Conservation (phyloP, 768 basidiomycete species). For the Mycena filopes region DNA sequence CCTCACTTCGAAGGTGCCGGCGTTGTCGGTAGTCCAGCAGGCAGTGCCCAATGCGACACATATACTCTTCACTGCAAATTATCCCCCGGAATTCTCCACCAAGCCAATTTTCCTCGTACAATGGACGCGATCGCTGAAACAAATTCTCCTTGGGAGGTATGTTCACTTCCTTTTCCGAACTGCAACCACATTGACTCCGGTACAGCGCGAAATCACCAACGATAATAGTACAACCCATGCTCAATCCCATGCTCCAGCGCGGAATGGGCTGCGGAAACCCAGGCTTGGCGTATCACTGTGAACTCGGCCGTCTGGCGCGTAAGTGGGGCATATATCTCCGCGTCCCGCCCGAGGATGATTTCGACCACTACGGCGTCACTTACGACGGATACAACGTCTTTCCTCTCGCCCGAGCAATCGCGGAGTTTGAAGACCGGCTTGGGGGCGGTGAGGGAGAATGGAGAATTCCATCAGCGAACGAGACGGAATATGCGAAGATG, state of each 20-base stretch:
- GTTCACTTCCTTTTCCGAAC: no score
- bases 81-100: conserved; percentile 4
- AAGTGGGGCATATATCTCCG: conserved; percentile 18
- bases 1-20: background rate
- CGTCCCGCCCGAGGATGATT: conserved; percentile 17
- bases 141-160: background rate
- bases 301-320: conserved; percentile 16
- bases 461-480: conserved; percentile 13
- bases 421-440: conserved; percentile 22
- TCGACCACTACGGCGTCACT: conserved; percentile 1
- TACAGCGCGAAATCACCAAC: conserved; percentile 1
- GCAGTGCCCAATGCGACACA: conserved; percentile 18
- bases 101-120: conserved; percentile 1
- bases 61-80: conserved; percentile 18
- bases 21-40: conserved; percentile 2
- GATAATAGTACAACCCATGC: conserved; percentile 9
- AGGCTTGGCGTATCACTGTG: background rate
- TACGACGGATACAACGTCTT: conserved; percentile 9
- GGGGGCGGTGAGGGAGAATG: conserved; percentile 27
- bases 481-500: background rate
- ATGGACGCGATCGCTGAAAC: background rate
- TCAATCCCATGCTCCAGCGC: background rate
- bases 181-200: no score
- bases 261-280: conserved; percentile 11
- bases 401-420: conserved; percentile 22